Evolutionary conservation across 169 alveolate species (phyloP), one percentile per base, ranked within the genome.

Genomic region (Plasmodium knowlesi): DNA sequence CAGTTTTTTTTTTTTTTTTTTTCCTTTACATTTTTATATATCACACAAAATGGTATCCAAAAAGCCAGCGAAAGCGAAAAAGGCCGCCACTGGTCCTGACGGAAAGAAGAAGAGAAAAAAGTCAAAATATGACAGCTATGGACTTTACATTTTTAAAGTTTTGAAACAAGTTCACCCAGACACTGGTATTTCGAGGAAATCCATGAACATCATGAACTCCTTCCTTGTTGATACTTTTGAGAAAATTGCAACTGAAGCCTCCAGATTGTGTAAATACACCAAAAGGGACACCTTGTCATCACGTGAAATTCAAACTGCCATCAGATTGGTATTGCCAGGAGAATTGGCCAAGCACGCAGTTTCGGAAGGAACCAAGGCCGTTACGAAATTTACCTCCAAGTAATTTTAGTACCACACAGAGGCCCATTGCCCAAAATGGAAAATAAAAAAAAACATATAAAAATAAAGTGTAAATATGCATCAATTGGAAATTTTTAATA

Each of bases 301-400:
- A 89, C 98, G 99, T 82, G 99, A 99, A 95, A 98, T 99, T 96
- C 99, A 99, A 97, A 99, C 99, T 28, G 99, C 99, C 80, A 99
- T 99, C 96, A 98, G 99, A 95, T 98, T 99, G 82, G 99, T 99
- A 71, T 98, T 99, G 73, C 99, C 99, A n/a, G 99, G 99, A 32
- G 99, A 99, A 96, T 98, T 99, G 92, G 99, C 99, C 80, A 98
- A 99, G 98, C 99, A 99, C 97, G 99, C 99, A 93, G 99, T 99
- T 95, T 98, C 99, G 54, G 99, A 99, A 97, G 99, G 99, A 95
- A 99, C 99, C 93, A 99, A 99, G 98, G 99, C 99, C 85, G 99
- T 99, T 96, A 98, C 99, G 94, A 99, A 98, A 96, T 99, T 98
- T 98, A 97, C 99, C 86, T 98, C 98, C 71, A 97, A 97, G 94